phyloP scores from a whole-genome alignment of 1,284 basidiomycete genomes.

The Rhodotorula sp. region DNA sequence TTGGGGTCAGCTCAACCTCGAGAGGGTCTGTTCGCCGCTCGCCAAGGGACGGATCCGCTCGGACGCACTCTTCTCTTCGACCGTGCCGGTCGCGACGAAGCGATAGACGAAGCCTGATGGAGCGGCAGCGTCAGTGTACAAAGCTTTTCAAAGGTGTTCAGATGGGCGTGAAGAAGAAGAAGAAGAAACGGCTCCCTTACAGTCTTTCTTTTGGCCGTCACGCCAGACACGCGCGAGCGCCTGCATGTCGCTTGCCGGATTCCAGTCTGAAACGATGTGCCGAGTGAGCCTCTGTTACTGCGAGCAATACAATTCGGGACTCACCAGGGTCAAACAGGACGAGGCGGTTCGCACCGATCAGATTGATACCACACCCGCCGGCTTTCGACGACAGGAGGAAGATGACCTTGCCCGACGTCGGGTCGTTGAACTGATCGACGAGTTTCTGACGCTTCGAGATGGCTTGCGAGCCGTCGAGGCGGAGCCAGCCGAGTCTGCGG shows the following conservation, averaged over 20 bases:
- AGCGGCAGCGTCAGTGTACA: slow-evolving; percentile 1
- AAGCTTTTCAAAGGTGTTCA: not conserved
- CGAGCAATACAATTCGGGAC: too few species aligned
- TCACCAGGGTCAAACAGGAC: slow-evolving; percentile 93
- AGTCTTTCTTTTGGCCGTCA: slow-evolving; percentile 99
- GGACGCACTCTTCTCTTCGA: slow-evolving; percentile 84
- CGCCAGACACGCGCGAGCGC: slow-evolving; percentile 98
- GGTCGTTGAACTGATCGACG: slow-evolving; percentile 96
- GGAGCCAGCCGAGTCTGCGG: slow-evolving; percentile 81
- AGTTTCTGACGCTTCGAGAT: slow-evolving; percentile 95
- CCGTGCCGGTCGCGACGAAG: slow-evolving; percentile 95
- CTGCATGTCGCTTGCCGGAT: slow-evolving; percentile 97
- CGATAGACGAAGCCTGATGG: slow-evolving; percentile 87
- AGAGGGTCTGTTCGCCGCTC: too few species aligned
- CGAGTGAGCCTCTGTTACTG: too few species aligned
- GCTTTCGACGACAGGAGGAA: slow-evolving; percentile 96
- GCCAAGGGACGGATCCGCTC: not conserved
- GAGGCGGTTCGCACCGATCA: slow-evolving; percentile 93
- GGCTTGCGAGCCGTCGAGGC: slow-evolving; percentile 89
- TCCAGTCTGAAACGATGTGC: slow-evolving; percentile 70
- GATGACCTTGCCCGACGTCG: slow-evolving; percentile 88
- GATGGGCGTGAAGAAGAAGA: too few species aligned
- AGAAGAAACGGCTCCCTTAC: too few species aligned
- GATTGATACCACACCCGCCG: slow-evolving; percentile 96
- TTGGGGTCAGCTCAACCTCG: not conserved